Evolutionary conservation across 257 asterid species (phyloP).

Genomic region (Haberlea rhodopensis): DNA sequence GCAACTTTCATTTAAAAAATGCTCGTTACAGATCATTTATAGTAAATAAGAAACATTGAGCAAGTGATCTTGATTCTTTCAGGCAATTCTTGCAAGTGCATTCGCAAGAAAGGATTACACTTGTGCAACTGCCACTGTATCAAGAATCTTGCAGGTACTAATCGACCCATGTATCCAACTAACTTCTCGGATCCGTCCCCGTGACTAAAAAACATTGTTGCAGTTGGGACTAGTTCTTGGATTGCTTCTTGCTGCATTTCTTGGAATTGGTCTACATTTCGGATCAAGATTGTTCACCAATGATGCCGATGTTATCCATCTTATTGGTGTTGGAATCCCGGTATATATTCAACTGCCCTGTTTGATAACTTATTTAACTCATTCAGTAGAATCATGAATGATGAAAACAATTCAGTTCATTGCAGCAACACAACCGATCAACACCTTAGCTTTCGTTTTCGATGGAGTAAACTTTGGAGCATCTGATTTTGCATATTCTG

Average conservation of each 20-base stretch:
- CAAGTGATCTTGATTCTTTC: background rate
- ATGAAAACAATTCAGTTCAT: slow-evolving; percentile 44
- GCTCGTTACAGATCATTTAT: background rate
- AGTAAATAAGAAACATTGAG: background rate
- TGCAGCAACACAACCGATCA: slow-evolving; percentile 75
- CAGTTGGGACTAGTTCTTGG: slow-evolving; percentile 74
- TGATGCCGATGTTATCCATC: slow-evolving; percentile 49
- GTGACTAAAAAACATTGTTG: slow-evolving; percentile 10
- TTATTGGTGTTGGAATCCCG: slow-evolving; percentile 64
- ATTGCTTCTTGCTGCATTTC: slow-evolving; percentile 43
- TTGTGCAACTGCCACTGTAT: slow-evolving; percentile 45
- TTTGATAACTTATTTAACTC: background rate
- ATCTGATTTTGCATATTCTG: slow-evolving; percentile 66
- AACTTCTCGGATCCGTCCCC: background rate
- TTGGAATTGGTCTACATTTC: slow-evolving; percentile 55
- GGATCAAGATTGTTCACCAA: slow-evolving; percentile 67
- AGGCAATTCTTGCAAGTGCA: slow-evolving; percentile 78
- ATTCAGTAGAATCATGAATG: slow-evolving; percentile 1
- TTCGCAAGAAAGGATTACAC: slow-evolving; percentile 60
- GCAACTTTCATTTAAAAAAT: background rate
- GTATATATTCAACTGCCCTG: slow-evolving; percentile 29
- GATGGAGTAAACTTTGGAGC: slow-evolving; percentile 79
- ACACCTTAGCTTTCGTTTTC: slow-evolving; percentile 68
- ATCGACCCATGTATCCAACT: background rate
- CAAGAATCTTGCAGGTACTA: slow-evolving; percentile 63